Evolutionary conservation across 2,329 filamentous ascomycete genomes (phyloP).

Genomic region (Ophiostoma tasmaniense): DNA sequence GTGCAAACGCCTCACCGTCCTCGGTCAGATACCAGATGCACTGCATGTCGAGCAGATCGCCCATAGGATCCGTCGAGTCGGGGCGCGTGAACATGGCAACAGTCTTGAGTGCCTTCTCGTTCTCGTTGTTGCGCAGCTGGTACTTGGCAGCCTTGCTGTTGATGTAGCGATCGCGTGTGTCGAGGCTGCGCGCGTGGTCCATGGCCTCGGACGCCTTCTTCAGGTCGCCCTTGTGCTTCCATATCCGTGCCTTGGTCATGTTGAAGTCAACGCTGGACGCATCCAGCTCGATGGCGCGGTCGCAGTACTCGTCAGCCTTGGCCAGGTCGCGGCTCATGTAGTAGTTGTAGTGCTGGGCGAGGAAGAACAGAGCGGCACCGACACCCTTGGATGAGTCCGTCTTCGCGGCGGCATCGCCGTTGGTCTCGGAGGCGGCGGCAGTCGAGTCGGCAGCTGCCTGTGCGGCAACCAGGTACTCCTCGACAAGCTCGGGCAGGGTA

Average conservation of each 20-base stretch:
- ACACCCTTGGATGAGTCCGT: conserved; percentile 52
- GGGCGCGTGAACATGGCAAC: conserved; percentile 92
- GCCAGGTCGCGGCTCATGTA: conserved; percentile 72
- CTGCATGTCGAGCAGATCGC: conserved; percentile 95
- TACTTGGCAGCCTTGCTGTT: conserved; percentile 98
- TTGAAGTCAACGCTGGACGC: conserved; percentile 81
- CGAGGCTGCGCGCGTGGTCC: conserved; percentile 76
- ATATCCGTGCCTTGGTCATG: conserved; percentile 91
- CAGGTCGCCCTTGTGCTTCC: conserved; percentile 78
- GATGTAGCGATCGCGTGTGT: conserved; percentile 90
- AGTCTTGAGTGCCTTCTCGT: conserved; percentile 74
- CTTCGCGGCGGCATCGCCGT: conserved; percentile 32
- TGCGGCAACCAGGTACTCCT: conserved; percentile 57
- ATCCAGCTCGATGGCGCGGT: conserved; percentile 72
- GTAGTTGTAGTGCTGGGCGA: conserved; percentile 97
- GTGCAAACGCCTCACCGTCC: conserved; percentile 81
- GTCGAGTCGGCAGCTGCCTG: conserved; percentile 16
- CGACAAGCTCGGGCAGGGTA: conserved; percentile 64
- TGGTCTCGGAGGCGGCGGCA: conserved; percentile 24
- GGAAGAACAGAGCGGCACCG: conserved; percentile 78
- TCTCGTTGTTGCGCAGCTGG: conserved; percentile 85
- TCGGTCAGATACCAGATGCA: conserved; percentile 96
- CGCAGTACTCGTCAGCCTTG: conserved; percentile 74
- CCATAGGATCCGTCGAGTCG: conserved; percentile 78
- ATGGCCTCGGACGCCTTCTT: conserved; percentile 76